Evolutionary conservation across 2,329 filamentous ascomycete genomes (phyloP).

Genomic region (Rutstroemia sp.): DNA sequence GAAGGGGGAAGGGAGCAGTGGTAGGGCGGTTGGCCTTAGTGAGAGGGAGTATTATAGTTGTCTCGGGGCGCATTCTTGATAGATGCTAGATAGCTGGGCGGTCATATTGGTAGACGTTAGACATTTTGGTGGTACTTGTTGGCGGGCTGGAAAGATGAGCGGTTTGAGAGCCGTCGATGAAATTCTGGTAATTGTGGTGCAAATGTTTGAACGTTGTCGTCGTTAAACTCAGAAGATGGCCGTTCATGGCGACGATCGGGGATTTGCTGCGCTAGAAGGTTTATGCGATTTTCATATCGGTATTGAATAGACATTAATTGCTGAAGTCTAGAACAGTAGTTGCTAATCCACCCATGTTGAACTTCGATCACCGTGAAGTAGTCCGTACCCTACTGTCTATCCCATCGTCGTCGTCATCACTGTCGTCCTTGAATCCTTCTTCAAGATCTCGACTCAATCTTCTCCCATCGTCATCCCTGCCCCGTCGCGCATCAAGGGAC

Average conservation of each 20-base stretch:
- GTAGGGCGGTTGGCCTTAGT: slow-evolving; percentile 14
- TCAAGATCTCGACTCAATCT: slow-evolving; percentile 75
- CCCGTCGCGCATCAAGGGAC: slow-evolving; percentile 29
- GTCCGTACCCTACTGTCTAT: slow-evolving; percentile 3
- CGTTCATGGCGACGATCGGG: no score
- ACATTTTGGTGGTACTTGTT: neutral
- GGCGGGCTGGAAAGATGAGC: neutral
- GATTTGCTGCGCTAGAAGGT: neutral
- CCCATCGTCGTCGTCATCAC: slow-evolving; percentile 46
- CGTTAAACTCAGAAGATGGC: no score
- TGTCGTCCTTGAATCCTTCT: slow-evolving; percentile 67
- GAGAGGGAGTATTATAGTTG: no score
- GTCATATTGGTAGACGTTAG: no score
- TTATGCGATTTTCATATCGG: neutral
- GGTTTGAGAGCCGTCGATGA: no score
- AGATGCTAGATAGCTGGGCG: neutral
- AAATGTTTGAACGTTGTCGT: no score
- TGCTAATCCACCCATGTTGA: neutral
- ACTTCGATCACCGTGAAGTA: slow-evolving; percentile 8
- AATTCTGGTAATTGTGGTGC: no score
- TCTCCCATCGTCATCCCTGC: slow-evolving; percentile 40
- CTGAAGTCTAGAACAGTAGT: neutral
- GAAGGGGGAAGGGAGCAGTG: slow-evolving; percentile 21
- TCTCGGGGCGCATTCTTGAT: no score
- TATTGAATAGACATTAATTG: slow-evolving; percentile 2